Evolutionary conservation across 129 eudicot genomes (phyloP), one percentile per base, ranked within the genome.

Genomic region (Artemisia annua): DNA sequence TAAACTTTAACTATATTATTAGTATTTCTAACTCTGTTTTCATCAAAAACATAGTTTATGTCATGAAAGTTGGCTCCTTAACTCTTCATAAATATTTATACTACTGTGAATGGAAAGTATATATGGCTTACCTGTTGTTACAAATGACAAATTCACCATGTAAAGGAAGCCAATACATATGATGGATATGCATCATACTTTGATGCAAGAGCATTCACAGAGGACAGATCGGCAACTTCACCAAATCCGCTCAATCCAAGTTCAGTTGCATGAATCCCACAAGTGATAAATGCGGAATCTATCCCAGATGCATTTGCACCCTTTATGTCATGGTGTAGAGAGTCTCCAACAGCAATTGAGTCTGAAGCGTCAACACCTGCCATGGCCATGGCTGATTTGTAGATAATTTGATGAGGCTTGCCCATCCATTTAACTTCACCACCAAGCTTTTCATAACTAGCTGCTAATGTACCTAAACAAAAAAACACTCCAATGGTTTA

Each of bases 341-440:
- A 90, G 69, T 94, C 99, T 7, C 99, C 99, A 22, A 94, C 97
- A 18, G 97, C 93, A 81, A 94, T 82, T 28, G 93, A 87, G 69
- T 89, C 92, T 10, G 83, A 71, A 35, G 96, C 92, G 68, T 88
- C 96, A 18, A 82, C 89, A 71, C 92, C 96, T 13, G 78, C 92
- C 88, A 87, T 86, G 39, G 59, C 30, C 30, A 26, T 26, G 30
- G 98, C 98, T 66, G 96, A 82, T 73, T 87, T 76, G 57, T 94
- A 94, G 28, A 94, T 90, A 18, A 89, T 85, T 91, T 32, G 39
- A 32, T 3, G 39, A 58, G 97, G 77, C 26, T 84, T 79, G 62
- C 83, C 98, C 98, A 89, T 92, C 96, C 95, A 92, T 78, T 89
- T 92, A 65, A 92, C 98, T 85, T 92, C 96, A 52, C 98, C 96